phyloP scores from a whole-genome alignment of 73 alveolate species.

The Breviolum minutum region DNA sequence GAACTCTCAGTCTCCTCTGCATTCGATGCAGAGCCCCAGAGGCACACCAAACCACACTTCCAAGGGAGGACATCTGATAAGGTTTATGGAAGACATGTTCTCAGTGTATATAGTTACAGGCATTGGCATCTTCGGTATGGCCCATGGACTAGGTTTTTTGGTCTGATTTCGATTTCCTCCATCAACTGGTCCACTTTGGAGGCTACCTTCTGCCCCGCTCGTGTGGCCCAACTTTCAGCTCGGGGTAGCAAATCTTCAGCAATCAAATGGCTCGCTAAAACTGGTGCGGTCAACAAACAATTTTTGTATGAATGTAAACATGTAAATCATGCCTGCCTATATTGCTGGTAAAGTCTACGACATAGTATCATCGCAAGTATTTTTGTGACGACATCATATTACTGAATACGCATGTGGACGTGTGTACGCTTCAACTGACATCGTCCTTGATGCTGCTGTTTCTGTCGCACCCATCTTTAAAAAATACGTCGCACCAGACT shows the following conservation, averaged over 20 bases:
- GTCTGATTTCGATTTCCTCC: background rate
- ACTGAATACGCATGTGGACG: too few species aligned
- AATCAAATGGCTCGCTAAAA: background rate
- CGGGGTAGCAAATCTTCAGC: background rate
- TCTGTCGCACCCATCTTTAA: background rate
- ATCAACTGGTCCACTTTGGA: conserved; percentile 9
- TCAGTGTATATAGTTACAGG: background rate
- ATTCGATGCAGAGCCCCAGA: conserved; percentile 42
- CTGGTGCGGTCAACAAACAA: background rate
- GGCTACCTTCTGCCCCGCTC: background rate
- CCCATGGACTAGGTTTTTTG: too few species aligned
- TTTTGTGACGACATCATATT: too few species aligned
- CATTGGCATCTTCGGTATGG: too few species aligned
- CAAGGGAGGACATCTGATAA: background rate
- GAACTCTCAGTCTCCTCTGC: conserved; percentile 55
- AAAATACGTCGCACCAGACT: background rate
- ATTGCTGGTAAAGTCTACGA: too few species aligned
- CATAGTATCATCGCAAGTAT: too few species aligned
- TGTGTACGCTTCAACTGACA: too few species aligned
- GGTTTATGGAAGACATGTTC: background rate
- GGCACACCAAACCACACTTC: conserved; percentile 15
- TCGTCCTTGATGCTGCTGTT: too few species aligned
- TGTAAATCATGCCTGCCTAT: too few species aligned
- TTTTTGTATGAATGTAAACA: too few species aligned
- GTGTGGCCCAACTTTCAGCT: background rate